Percentiles rank a stretch among this genome's conserved stretches.
Conservation (phyloP, 108 stramenopile species). For the Cylindrotheca fusiformis region DNA sequence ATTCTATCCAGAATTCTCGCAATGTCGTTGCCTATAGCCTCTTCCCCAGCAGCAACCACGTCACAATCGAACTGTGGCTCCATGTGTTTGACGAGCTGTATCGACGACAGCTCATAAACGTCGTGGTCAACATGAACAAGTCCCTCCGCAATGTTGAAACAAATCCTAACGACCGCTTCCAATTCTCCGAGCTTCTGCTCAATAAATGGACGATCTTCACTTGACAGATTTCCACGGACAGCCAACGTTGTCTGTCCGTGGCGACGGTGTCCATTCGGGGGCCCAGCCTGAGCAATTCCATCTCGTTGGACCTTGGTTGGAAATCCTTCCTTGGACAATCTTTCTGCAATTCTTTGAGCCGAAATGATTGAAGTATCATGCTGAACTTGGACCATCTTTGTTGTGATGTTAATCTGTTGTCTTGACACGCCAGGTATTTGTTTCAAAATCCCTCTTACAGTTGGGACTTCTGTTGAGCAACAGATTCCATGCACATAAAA, state of each 20-base stretch:
- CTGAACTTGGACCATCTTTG: conserved; percentile 71
- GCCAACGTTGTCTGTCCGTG: conserved; percentile 30
- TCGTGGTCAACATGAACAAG: conserved; percentile 60
- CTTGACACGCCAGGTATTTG: conserved; percentile 63
- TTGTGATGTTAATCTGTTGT: conserved; percentile 74
- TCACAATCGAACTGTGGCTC: conserved; percentile 8
- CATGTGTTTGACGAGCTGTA: conserved; percentile 6
- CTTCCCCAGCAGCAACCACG: background rate
- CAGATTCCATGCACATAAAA: conserved; percentile 72
- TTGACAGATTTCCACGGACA: conserved; percentile 7
- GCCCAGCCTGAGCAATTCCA: conserved; percentile 29
- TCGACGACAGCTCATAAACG: conserved; percentile 30
- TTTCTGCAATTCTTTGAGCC: conserved; percentile 41
- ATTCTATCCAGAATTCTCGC: conserved; percentile 23
- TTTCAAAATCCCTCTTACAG: conserved; percentile 58
- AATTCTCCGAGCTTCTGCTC: conserved; percentile 30
- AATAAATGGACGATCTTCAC: conserved; percentile 18
- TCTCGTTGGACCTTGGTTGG: conserved; percentile 55
- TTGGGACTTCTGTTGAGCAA: conserved; percentile 78
- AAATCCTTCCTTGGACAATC: conserved; percentile 57
- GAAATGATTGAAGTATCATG: conserved; percentile 48
- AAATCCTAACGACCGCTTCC: conserved; percentile 37
- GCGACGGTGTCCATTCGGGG: conserved; percentile 2
- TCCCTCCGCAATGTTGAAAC: conserved; percentile 48
- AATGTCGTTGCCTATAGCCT: conserved; percentile 10